Base-by-base conservation (phyloP, 108 stramenopile species). In the Stephanodiscus minutulus region DNA sequence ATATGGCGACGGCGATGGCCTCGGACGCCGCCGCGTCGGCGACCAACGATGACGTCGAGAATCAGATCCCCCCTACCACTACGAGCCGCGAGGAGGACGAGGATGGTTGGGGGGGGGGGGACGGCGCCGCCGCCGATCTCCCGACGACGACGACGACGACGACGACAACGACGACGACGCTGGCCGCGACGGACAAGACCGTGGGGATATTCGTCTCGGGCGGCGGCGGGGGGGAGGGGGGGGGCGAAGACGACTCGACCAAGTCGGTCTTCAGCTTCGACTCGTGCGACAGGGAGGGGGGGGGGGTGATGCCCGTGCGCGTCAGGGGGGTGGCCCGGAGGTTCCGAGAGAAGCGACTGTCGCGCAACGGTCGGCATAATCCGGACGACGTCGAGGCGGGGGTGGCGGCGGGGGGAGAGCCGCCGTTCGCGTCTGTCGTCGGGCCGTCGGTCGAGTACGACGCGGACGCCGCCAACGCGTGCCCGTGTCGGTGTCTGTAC, bases 401-500 rank as follows among this genome's bases (percentile, higher is more conserved):
- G n/a, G n/a, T n/a, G n/a, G n/a, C n/a, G n/a, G n/a, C n/a, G n/a
- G n/a, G n/a, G n/a, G n/a, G n/a, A n/a, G n/a, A n/a, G n/a, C n/a
- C n/a, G n/a, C n/a, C n/a, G n/a, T n/a, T n/a, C n/a, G n/a, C n/a
- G n/a, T n/a, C n/a, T n/a, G n/a, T n/a, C 70, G 9, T 11, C 10
- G 24, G 61, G 22, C 8, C 28, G 4, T 39, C 46, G 39, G n/a
- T 39, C 18, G 56, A 66, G 57, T 25, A 53, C 43, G 37, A 33
- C 31, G 31, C 59, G 1, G 22, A 56, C 25, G 28, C 5, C 2
- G 33, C 29, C 5, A 71, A 72, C 28, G 31, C 72, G 5, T 66
- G 71, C 39, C 78, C 78, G 2, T 79, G 72, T 50, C 47, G 62
- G 58, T 79, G 78, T 57, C 36, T 79, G 6, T 79, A 72, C 44